Conservation (phyloP, 2,329 filamentous ascomycete genomes). For the Pyrenophora graminea region DNA sequence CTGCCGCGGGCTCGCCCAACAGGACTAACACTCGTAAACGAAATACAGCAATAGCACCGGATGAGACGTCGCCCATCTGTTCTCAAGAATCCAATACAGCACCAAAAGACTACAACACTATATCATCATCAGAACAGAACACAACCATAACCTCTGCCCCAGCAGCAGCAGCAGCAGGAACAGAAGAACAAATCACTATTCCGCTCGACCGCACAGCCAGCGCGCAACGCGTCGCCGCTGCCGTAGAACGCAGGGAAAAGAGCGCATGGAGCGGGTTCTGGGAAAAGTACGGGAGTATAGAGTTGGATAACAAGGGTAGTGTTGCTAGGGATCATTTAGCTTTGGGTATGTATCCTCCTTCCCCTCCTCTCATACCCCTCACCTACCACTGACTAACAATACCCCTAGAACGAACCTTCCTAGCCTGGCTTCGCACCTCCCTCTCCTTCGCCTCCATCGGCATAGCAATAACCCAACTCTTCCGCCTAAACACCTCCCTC, state of each 20-base stretch:
- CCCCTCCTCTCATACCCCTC: slow-evolving; percentile 12
- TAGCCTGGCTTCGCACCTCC: slow-evolving; percentile 83
- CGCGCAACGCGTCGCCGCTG: slow-evolving; percentile 31
- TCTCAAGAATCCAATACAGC: not conserved
- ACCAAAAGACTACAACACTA: slow-evolving; percentile 29
- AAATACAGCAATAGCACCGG: slow-evolving; percentile 14
- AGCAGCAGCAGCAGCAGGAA: not conserved
- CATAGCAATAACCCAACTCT: slow-evolving; percentile 81
- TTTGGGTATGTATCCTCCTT: slow-evolving; percentile 59
- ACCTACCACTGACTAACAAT: slow-evolving; percentile 11
- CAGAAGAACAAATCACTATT: not conserved
- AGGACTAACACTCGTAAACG: slow-evolving; percentile 15
- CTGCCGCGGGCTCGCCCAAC: not conserved
- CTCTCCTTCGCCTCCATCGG: slow-evolving; percentile 82
- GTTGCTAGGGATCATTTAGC: slow-evolving; percentile 83
- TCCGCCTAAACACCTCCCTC: slow-evolving; percentile 75
- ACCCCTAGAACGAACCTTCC: slow-evolving; percentile 73
- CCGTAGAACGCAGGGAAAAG: slow-evolving; percentile 26
- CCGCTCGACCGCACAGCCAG: slow-evolving; percentile 7
- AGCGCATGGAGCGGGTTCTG: slow-evolving; percentile 60
- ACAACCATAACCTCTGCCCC: slow-evolving; percentile 1
- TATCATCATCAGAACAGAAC: slow-evolving; percentile 24
- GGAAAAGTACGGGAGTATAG: slow-evolving; percentile 68
- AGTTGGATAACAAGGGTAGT: slow-evolving; percentile 84
- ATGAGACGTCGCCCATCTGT: slow-evolving; percentile 43